phyloP scores from a whole-genome alignment of 176 grass and related monocot species.

The Thinopyrum elongatum region DNA sequence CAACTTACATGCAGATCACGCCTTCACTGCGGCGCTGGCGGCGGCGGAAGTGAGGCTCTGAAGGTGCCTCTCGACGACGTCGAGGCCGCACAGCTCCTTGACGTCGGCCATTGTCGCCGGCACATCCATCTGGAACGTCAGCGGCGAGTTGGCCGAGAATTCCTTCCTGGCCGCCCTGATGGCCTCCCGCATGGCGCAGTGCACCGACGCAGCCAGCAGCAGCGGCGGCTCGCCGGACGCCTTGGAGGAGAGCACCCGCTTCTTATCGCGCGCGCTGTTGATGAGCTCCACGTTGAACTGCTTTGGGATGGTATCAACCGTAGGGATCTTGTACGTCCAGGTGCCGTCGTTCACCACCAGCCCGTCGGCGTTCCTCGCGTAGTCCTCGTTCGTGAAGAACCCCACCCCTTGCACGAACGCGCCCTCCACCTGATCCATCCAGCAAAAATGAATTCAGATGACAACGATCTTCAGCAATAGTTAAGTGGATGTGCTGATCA shows the following conservation, averaged over 20 bases:
- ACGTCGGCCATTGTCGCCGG: slow-evolving; percentile 81
- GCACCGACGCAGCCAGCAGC: slow-evolving; percentile 82
- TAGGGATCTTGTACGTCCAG: slow-evolving; percentile 89
- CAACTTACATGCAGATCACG: neutral
- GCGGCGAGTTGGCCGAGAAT: slow-evolving; percentile 32
- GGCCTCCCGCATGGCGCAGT: slow-evolving; percentile 89
- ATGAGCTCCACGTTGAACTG: slow-evolving; percentile 74
- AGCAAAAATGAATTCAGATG: neutral
- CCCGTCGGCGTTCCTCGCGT: slow-evolving; percentile 61
- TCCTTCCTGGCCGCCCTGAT: slow-evolving; percentile 68
- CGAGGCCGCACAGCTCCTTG: slow-evolving; percentile 88
- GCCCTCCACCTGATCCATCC: slow-evolving; percentile 48
- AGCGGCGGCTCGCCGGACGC: slow-evolving; percentile 90
- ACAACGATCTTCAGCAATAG: neutral
- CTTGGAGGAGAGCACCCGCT: slow-evolving; percentile 77
- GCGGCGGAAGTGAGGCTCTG: slow-evolving; percentile 21
- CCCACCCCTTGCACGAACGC: slow-evolving; percentile 80
- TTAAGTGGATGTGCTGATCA: neutral
- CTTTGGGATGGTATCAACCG: slow-evolving; percentile 78
- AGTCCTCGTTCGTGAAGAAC: slow-evolving; percentile 81
- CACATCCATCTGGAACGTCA: slow-evolving; percentile 71
- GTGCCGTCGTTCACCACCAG: slow-evolving; percentile 66
- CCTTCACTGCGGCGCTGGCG: neutral
- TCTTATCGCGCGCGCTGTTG: slow-evolving; percentile 59
- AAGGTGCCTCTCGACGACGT: slow-evolving; percentile 87